Conservation (phyloP, 2,329 filamentous ascomycete species). For the Phaeophleospora eucalypticola region DNA sequence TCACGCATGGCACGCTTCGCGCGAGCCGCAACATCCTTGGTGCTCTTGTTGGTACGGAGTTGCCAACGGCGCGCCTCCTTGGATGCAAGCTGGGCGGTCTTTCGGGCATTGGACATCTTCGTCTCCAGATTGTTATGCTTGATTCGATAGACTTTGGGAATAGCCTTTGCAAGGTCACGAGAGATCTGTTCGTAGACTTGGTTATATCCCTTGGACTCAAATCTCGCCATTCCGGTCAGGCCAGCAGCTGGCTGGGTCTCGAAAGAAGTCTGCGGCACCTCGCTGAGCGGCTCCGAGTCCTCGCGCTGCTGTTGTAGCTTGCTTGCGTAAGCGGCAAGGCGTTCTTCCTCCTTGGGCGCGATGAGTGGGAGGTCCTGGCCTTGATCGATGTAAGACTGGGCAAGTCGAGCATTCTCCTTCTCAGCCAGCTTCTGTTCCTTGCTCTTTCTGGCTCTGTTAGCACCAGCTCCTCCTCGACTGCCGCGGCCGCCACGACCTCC, state of each 20-base stretch:
- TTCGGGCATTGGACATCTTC: conserved; percentile 92
- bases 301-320: conserved; percentile 32
- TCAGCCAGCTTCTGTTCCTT: conserved; percentile 68
- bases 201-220: conserved; percentile 64
- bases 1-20: conserved; percentile 98
- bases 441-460: conserved; percentile 91
- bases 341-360: conserved; percentile 56
- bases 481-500: conserved; percentile 44
- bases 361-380: conserved; percentile 66
- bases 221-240: conserved; percentile 33
- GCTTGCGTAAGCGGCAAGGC: conserved; percentile 38
- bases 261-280: conserved; percentile 39
- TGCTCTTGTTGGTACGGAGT: conserved; percentile 94
- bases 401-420: conserved; percentile 76
- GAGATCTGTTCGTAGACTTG: conserved; percentile 97
- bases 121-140: conserved; percentile 80
- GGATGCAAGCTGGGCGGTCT: conserved; percentile 92
- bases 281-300: conserved; percentile 52
- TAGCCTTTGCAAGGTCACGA: conserved; percentile 88
- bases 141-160: conserved; percentile 86
- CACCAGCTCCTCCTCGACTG: too few relatives aligned
- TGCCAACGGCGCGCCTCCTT: conserved; percentile 98
- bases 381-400: conserved; percentile 76
- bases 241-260: conserved; percentile 30
- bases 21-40: conserved; percentile 92